These are phyloP conservation scores for Nidula microcarpa DNA, from an alignment of 768 basidiomycete species.

Conservation along the genomic window DNA sequence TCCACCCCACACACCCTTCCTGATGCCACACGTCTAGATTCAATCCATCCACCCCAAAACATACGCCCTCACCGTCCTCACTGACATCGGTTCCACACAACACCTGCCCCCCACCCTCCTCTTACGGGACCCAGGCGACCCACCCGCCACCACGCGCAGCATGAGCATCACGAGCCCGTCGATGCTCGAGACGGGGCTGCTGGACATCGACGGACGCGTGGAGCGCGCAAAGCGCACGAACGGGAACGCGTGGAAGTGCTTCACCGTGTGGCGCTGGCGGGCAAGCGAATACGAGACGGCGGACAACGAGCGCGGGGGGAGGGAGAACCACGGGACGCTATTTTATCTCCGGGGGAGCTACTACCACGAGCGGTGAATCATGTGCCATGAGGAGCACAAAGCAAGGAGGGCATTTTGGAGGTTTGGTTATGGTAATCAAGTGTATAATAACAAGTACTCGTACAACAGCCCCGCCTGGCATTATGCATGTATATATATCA, in stretches of 20 bases:
- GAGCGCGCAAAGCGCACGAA: constrained; percentile 37
- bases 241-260: constrained; percentile 55
- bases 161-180: constrained; percentile 39
- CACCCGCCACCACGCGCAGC: constrained; percentile 22
- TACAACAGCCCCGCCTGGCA: too few species aligned
- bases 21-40: constrained; percentile 28
- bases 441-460: too few species aligned
- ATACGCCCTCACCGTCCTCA: constrained; percentile 36
- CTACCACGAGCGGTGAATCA: constrained; percentile 22
- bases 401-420: too few species aligned
- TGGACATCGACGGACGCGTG: constrained; percentile 50
- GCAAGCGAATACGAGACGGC: constrained; percentile 15
- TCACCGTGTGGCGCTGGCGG: constrained; percentile 53
- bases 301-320: constrained; percentile 31
- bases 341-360: constrained; percentile 45
- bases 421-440: too few species aligned
- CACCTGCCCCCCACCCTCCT: constrained; percentile 35
- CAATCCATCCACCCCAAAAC: constrained; percentile 39
- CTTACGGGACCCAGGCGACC: constrained; percentile 19
- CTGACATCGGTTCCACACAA: constrained; percentile 30
- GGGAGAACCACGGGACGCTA: constrained; percentile 45
- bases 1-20: neutral
- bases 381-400: neutral
- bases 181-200: constrained; percentile 47
- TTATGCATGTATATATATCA: too few species aligned